Evolutionary conservation across 2,329 filamentous ascomycete species (phyloP).

Genomic region (Madurella mycetomatis): DNA sequence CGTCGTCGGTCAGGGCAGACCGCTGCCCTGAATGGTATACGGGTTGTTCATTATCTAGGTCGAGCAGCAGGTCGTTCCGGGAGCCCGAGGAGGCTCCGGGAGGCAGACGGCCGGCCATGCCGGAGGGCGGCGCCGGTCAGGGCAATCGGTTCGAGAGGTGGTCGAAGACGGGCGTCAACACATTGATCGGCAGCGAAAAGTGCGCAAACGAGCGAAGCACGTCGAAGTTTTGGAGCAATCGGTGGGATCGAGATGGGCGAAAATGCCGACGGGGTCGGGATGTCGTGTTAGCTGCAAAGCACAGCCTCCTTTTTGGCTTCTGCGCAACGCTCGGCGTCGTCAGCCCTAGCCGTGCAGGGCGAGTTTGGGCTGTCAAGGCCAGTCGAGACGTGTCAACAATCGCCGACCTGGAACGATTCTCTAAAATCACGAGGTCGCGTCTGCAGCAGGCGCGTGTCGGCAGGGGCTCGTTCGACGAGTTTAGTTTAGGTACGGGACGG

Average conservation of each 20-base stretch:
- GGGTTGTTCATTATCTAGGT: slow-evolving; percentile 67
- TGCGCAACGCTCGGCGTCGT: background rate
- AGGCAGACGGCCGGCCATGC: slow-evolving; percentile 59
- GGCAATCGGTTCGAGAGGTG: slow-evolving; percentile 5
- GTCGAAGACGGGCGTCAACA: background rate
- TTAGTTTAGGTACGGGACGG: background rate
- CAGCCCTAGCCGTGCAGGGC: background rate
- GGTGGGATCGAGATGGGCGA: background rate
- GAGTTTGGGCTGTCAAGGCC: background rate
- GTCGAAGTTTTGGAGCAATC: background rate
- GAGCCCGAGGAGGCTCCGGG: slow-evolving; percentile 46
- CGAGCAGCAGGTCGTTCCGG: slow-evolving; percentile 63
- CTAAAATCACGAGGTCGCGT: too few species aligned
- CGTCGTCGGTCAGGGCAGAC: slow-evolving; percentile 66
- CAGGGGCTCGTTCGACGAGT: background rate
- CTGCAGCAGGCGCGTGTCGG: background rate
- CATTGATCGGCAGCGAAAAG: slow-evolving; percentile 7
- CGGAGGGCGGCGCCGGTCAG: slow-evolving; percentile 36
- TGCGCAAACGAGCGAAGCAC: background rate
- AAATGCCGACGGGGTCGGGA: background rate
- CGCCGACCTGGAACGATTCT: too few species aligned
- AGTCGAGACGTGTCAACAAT: background rate
- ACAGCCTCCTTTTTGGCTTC: background rate
- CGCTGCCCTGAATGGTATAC: slow-evolving; percentile 71
- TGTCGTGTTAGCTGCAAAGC: background rate